Conservation (phyloP, 2,329 filamentous ascomycete species). For the Cytospora schulzeri region DNA sequence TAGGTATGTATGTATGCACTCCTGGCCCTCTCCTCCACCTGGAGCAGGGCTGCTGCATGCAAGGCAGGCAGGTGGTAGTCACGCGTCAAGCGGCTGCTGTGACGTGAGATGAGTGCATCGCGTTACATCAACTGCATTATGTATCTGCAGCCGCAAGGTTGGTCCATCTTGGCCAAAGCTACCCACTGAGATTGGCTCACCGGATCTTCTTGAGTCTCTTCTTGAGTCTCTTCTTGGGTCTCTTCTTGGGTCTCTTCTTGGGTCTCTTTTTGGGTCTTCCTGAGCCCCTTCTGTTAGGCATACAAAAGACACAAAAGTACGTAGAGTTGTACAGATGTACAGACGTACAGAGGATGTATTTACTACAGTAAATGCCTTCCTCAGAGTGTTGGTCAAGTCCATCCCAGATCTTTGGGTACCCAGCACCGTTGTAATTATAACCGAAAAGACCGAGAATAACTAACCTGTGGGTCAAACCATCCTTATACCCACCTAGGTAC, state of each 20-base stretch:
- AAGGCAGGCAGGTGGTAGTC: neutral
- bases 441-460: neutral
- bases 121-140: neutral
- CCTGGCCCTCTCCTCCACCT: no score
- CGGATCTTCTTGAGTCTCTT: no score
- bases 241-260: neutral
- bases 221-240: no score
- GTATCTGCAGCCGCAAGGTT: conserved; percentile 6
- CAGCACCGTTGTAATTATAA: neutral
- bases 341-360: no score
- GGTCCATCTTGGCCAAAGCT: conserved; percentile 1
- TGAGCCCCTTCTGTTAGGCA: no score
- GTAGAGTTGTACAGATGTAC: neutral
- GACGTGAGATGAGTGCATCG: conserved; percentile 8
- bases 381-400: neutral
- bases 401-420: neutral
- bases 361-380: neutral
- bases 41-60: no score
- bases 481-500: conserved; percentile 2
- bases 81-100: neutral
- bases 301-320: neutral
- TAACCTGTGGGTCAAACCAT: neutral
- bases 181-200: neutral
- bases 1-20: no score
- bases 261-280: neutral